phyloP scores from a whole-genome alignment of 2,329 filamentous ascomycete genomes.

The Pyrenophora teres region DNA sequence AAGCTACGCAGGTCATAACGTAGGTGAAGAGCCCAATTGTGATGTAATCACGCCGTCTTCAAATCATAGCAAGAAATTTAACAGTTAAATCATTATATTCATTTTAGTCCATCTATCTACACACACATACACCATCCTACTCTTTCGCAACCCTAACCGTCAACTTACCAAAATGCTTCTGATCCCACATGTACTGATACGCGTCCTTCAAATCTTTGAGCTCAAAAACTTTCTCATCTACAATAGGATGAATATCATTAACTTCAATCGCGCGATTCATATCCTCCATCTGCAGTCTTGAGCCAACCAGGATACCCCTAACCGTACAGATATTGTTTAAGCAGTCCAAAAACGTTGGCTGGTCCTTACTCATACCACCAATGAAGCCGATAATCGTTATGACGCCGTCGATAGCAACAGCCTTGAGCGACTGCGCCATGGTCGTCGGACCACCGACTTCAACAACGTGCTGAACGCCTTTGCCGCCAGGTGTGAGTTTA shows the following conservation, averaged over 20 bases:
- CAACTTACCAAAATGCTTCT: constrained; percentile 52
- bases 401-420: constrained; percentile 60
- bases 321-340: constrained; percentile 58
- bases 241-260: constrained; percentile 63
- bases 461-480: constrained; percentile 65
- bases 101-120: no score
- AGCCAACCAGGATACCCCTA: constrained; percentile 62
- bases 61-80: no score
- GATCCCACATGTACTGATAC: constrained; percentile 55
- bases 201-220: constrained; percentile 59
- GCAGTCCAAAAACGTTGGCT: constrained; percentile 59
- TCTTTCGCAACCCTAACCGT: constrained; percentile 36
- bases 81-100: no score
- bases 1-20: no score
- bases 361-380: constrained; percentile 54
- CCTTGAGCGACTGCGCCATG: constrained; percentile 57
- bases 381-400: constrained; percentile 62
- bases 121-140: no score
- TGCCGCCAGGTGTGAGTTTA: constrained; percentile 55
- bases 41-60: no score
- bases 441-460: constrained; percentile 71
- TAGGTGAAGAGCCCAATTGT: no score
- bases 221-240: constrained; percentile 62
- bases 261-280: constrained; percentile 64
- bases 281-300: constrained; percentile 60